phyloP scores from a whole-genome alignment of 2,329 filamentous ascomycete genomes.

The Colletotrichum destructivum region DNA sequence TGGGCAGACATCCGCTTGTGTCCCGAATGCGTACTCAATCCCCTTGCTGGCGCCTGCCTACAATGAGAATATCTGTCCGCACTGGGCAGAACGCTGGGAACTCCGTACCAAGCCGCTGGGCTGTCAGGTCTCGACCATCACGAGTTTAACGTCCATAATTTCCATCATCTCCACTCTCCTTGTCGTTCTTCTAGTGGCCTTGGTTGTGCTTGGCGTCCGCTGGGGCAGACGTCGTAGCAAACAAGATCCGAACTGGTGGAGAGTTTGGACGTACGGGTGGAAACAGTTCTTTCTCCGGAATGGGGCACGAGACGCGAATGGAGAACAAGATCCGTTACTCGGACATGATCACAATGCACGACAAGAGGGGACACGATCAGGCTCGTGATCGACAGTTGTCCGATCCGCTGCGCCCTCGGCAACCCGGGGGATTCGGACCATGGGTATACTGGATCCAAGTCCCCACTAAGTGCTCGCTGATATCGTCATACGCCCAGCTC shows the following conservation, averaged over 20 bases:
- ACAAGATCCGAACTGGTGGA: slow-evolving; percentile 44
- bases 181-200: slow-evolving; percentile 45
- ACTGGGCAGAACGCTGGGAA: slow-evolving; percentile 62
- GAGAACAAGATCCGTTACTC: slow-evolving; percentile 45
- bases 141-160: slow-evolving; percentile 54
- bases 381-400: not conserved
- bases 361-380: not conserved
- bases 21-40: slow-evolving; percentile 64
- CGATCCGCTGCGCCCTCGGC: not conserved
- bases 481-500: not conserved
- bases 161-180: slow-evolving; percentile 52
- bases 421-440: slow-evolving; percentile 18
- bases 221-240: slow-evolving; percentile 34
- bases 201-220: slow-evolving; percentile 40
- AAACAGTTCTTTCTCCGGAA: not conserved
- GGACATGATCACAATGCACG: slow-evolving; percentile 23
- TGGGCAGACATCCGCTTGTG: slow-evolving; percentile 66
- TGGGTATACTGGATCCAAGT: slow-evolving; percentile 27
- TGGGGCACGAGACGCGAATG: not conserved
- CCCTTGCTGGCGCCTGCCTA: slow-evolving; percentile 66
- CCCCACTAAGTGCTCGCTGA: slow-evolving; percentile 17
- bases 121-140: slow-evolving; percentile 60
- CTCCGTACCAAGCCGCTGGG: slow-evolving; percentile 56
- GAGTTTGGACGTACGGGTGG: slow-evolving; percentile 38
- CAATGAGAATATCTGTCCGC: slow-evolving; percentile 66